Conservation (phyloP, 139 green algal genomes). For the Coelastrella sp. region DNA sequence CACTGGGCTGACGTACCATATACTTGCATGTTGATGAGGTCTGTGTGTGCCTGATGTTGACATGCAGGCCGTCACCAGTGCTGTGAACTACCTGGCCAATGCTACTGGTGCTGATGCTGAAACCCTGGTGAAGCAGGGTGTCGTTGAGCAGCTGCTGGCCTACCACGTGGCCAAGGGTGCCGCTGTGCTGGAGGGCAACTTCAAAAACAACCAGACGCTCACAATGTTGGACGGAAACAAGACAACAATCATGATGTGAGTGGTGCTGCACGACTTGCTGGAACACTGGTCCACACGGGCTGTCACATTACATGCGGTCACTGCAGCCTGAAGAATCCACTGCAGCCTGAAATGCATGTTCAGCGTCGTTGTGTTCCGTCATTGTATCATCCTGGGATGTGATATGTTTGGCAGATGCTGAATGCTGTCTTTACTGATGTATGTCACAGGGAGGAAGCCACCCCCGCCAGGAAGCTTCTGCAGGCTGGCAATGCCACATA, state of each 20-base stretch:
- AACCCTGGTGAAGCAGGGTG: background rate
- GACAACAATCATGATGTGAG: constrained; percentile 6
- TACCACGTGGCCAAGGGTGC: constrained; percentile 36
- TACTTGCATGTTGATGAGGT: too few species aligned
- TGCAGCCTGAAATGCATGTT: too few species aligned
- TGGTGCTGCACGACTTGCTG: too few species aligned
- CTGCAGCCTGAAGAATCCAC: too few species aligned
- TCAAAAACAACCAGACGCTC: background rate
- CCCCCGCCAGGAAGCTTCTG: background rate
- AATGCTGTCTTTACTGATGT: too few species aligned
- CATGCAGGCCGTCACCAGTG: constrained; percentile 17
- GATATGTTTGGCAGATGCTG: too few species aligned
- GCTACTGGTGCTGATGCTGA: background rate
- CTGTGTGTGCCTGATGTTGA: background rate
- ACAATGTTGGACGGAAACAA: constrained; percentile 25
- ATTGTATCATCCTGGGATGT: too few species aligned
- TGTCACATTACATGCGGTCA: too few species aligned
- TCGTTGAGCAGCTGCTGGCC: background rate
- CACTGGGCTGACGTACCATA: too few species aligned
- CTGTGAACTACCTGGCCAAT: background rate
- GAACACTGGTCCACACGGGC: too few species aligned
- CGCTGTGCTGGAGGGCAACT: background rate
- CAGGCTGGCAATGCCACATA: background rate
- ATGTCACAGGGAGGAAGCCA: too few species aligned
- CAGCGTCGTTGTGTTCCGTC: too few species aligned